These are phyloP conservation scores for Epichloe aotearoae DNA, from an alignment of 2,329 filamentous ascomycete species.

Conservation along the genomic window DNA sequence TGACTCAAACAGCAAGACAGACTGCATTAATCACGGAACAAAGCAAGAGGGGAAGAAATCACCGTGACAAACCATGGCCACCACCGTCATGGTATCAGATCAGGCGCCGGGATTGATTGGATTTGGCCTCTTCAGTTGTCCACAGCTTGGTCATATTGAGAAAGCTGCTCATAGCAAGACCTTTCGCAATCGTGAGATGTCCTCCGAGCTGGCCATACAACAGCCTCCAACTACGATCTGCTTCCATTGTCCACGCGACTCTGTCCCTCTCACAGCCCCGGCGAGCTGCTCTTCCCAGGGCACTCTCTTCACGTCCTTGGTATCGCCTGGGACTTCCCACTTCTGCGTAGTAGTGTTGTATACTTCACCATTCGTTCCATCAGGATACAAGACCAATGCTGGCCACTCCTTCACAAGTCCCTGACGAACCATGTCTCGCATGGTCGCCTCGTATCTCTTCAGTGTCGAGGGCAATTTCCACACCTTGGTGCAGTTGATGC, in stretches of 20 bases:
- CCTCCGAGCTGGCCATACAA: slow-evolving; percentile 32
- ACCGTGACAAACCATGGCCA: slow-evolving; percentile 22
- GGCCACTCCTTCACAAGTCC: slow-evolving; percentile 30
- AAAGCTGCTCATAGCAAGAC: background rate
- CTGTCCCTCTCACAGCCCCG: slow-evolving; percentile 24
- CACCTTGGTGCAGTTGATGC: slow-evolving; percentile 58
- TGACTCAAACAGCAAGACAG: too few species aligned
- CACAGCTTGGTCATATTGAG: too few species aligned
- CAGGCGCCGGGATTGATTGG: slow-evolving; percentile 51
- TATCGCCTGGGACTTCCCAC: slow-evolving; percentile 37
- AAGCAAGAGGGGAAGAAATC: too few species aligned
- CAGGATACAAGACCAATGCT: slow-evolving; percentile 50
- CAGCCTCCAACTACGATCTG: slow-evolving; percentile 39
- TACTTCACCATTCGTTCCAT: slow-evolving; percentile 54
- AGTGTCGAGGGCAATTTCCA: slow-evolving; percentile 45
- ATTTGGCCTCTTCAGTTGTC: slow-evolving; percentile 42
- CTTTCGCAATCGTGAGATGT: slow-evolving; percentile 19
- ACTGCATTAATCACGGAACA: too few species aligned
- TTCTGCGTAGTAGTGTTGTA: slow-evolving; percentile 50
- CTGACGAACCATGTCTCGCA: slow-evolving; percentile 23
- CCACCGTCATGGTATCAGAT: slow-evolving; percentile 47
- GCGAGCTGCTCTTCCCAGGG: slow-evolving; percentile 35
- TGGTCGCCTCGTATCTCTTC: slow-evolving; percentile 36
- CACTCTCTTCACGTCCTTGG: slow-evolving; percentile 8
- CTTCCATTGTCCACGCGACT: slow-evolving; percentile 26